These are phyloP conservation scores for Dendryphion nanum DNA, from an alignment of 2,329 filamentous ascomycete genomes.

Conservation along the genomic window DNA sequence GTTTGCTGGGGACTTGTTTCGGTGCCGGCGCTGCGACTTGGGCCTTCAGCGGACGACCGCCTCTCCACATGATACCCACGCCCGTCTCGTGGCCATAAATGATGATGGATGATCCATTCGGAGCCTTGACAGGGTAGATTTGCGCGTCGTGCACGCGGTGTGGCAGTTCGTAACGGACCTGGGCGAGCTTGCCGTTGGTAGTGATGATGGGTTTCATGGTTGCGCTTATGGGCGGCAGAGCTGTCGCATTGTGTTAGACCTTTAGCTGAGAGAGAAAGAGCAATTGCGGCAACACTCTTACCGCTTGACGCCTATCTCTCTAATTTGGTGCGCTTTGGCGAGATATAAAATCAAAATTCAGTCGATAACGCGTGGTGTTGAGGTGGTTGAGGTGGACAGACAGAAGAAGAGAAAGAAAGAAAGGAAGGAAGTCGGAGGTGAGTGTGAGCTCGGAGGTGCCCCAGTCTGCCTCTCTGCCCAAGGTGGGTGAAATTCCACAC, in stretches of 20 bases:
- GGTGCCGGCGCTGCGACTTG: slow-evolving; percentile 19
- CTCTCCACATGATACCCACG: slow-evolving; percentile 60
- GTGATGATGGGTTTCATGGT: slow-evolving; percentile 74
- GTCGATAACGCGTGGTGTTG: too few relatives aligned
- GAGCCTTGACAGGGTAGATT: slow-evolving; percentile 57
- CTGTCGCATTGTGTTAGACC: not conserved
- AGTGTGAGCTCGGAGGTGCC: slow-evolving; percentile 8
- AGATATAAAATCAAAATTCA: too few relatives aligned
- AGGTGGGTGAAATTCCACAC: not conserved
- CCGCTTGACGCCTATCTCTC: too few relatives aligned
- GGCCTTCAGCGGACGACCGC: slow-evolving; percentile 51
- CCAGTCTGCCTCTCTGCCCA: too few relatives aligned
- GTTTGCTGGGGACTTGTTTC: slow-evolving; percentile 28
- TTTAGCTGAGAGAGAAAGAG: not conserved
- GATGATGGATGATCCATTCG: slow-evolving; percentile 62
- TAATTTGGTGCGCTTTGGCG: too few relatives aligned
- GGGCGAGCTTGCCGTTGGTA: slow-evolving; percentile 31
- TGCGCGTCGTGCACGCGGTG: slow-evolving; percentile 57
- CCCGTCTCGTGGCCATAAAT: slow-evolving; percentile 60
- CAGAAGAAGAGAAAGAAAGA: not conserved
- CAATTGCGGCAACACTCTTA: too few relatives aligned
- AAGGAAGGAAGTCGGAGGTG: slow-evolving; percentile 13
- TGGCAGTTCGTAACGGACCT: slow-evolving; percentile 55
- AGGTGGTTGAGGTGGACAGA: too few relatives aligned
- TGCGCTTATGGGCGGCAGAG: not conserved